Evolutionary conservation across 2,329 filamentous ascomycete genomes (phyloP).

Genomic region (Diaporthe velutina): DNA sequence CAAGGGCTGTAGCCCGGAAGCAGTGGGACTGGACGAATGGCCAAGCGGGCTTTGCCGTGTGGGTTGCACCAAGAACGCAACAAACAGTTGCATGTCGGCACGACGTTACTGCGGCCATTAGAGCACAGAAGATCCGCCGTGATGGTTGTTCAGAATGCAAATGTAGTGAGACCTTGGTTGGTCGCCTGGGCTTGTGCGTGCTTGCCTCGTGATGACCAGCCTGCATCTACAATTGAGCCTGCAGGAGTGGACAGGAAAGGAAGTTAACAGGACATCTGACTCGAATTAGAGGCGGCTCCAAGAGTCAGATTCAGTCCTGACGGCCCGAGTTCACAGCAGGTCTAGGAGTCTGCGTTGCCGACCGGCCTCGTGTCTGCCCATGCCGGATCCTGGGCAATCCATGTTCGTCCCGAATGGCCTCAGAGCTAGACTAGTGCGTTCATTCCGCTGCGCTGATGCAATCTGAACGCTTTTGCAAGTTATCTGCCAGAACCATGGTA

Average conservation of each 20-base stretch:
- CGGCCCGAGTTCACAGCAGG: constrained; percentile 30
- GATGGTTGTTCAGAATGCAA: neutral
- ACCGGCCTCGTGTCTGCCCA: neutral
- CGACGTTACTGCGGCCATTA: constrained; percentile 1
- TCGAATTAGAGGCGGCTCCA: constrained; percentile 6
- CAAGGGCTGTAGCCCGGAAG: neutral
- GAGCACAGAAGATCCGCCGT: neutral
- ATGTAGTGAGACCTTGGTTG: constrained; percentile 18
- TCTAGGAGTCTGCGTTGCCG: constrained; percentile 11
- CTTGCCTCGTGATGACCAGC: neutral
- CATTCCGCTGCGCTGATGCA: neutral
- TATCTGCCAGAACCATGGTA: neutral
- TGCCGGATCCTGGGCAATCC: neutral
- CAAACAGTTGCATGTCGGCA: constrained; percentile 11
- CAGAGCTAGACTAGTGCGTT: constrained; percentile 21
- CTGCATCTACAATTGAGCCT: constrained; percentile 11
- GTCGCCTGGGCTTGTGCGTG: neutral
- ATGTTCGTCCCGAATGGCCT: neutral
- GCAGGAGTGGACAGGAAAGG: constrained; percentile 13
- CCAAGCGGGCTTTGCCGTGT: neutral
- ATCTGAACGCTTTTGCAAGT: constrained; percentile 2
- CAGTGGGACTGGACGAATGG: neutral
- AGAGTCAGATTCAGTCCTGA: constrained; percentile 13
- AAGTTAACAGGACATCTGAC: constrained; percentile 23
- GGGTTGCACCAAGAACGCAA: constrained; percentile 4